Evolutionary conservation across 2,329 filamentous ascomycete species (phyloP), one percentile per base, ranked within the genome.

Genomic region (Penicillium sp.): DNA sequence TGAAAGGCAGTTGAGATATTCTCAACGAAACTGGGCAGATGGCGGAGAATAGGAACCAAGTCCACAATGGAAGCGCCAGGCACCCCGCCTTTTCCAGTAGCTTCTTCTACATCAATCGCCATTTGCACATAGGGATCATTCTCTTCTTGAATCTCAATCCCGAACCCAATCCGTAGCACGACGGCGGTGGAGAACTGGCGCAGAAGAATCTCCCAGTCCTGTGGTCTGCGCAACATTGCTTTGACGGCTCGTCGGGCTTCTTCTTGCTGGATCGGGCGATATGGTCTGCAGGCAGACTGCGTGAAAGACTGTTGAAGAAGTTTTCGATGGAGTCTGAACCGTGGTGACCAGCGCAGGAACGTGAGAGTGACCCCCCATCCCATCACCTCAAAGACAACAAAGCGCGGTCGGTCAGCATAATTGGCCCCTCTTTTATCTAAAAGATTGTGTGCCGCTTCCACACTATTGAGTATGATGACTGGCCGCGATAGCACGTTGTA

Each of bases 41-140:
- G 24, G 6, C 48, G 48, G 7, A 51, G 16, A 5, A 51, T n/a
- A 11, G 48, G 35, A 21, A 51, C 21, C 21, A 51, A 43, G 14
- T 51, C 48, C 13, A 51, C 48, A 5, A 51, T 43, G 19, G 48
- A 51, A 43, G 48, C 48, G 5, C 48, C 48, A 6, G 48, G 48
- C 7, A 51, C 48, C 2, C 48, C 48, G 9, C 48, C 48, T 43
- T 51, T 41, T 3, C 48, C 37, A n/a, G 48, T 51, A 21, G 48
- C 48, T 31, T 51, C 48, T 43, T 51, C 37, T 8, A 51, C 48
- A 43, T 51, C 48, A 29, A 51, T 43, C 8, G 48, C 48, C 48
- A 51, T 51, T n/a, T 51, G 8, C 11, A 51, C 48, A 21, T 51
- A 51, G 22, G 48, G 37, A 10, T 51, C 48, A 31, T 51, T 51